A percentile compares a stretch with the other conserved stretches of the same genome.
These are phyloP conservation scores for Phaeoacremonium minimum DNA, from an alignment of 2,329 filamentous ascomycete species.

Conservation along the genomic window DNA sequence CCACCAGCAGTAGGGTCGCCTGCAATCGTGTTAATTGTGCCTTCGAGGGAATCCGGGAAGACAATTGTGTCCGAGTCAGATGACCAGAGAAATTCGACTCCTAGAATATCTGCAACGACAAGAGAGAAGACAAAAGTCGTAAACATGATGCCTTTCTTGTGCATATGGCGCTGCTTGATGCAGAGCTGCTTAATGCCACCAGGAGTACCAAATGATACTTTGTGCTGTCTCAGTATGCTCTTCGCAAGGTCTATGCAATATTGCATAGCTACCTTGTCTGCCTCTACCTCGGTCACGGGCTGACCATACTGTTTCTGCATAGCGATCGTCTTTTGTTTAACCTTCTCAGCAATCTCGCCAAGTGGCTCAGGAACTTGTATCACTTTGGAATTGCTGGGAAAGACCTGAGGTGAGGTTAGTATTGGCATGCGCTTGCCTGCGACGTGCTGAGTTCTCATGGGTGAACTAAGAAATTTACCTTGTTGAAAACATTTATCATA, in stretches of 20 bases:
- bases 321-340: conserved; percentile 6
- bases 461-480: conserved; percentile 5
- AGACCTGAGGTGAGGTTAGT: conserved; percentile 11
- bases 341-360: conserved; percentile 17
- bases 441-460: too few relatives aligned
- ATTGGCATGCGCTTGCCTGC: neutral
- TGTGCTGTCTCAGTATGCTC: conserved; percentile 3
- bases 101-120: conserved; percentile 22
- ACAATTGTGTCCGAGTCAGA: conserved; percentile 29
- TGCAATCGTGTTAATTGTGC: conserved; percentile 21
- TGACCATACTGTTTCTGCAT: conserved; percentile 1
- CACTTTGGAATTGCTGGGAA: conserved; percentile 13
- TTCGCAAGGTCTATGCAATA: conserved; percentile 4
- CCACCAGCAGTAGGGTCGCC: conserved; percentile 25
- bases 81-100: conserved; percentile 28
- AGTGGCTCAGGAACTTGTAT: conserved; percentile 19
- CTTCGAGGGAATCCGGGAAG: conserved; percentile 19
- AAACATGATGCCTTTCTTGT: conserved; percentile 34
- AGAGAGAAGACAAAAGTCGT: conserved; percentile 26
- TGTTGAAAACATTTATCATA: conserved; percentile 20
- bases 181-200: conserved; percentile 12
- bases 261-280: conserved; percentile 5
- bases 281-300: conserved; percentile 1
- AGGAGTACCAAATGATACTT: neutral
- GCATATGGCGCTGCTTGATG: conserved; percentile 27